phyloP scores from a whole-genome alignment of 257 asterid genomes.

The Solanum pinnatisectum region DNA sequence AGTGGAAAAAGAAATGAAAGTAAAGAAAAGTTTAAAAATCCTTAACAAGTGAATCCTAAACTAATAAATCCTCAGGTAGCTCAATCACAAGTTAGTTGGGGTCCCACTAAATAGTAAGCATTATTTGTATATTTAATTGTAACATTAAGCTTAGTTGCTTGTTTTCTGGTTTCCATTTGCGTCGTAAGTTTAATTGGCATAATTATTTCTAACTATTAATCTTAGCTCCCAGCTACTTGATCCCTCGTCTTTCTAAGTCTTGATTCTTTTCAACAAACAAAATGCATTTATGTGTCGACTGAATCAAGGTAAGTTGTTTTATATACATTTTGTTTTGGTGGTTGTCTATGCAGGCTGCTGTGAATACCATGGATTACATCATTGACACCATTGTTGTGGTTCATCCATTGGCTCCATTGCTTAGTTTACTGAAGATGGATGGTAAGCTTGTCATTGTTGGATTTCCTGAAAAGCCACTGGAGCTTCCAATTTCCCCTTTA shows the following conservation, averaged over 20 bases:
- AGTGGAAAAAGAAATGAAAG: not conserved
- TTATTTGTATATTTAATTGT: not conserved
- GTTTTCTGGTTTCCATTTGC: not conserved
- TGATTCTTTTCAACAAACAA: not conserved
- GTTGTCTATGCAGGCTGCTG: slow-evolving; percentile 30
- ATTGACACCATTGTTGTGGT: slow-evolving; percentile 42
- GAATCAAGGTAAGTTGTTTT: not conserved
- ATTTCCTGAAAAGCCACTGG: slow-evolving; percentile 46
- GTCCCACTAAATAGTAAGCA: not conserved
- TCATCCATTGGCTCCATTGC: slow-evolving; percentile 40
- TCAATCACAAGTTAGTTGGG: not conserved
- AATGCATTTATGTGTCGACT: not conserved
- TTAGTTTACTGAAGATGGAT: slow-evolving; percentile 40
- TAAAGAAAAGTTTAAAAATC: not conserved
- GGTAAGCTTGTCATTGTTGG: slow-evolving; percentile 60
- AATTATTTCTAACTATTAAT: not conserved
- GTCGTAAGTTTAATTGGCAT: not conserved
- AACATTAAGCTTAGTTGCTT: not conserved
- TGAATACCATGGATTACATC: slow-evolving; percentile 53
- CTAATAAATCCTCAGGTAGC: not conserved
- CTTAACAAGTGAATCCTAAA: not conserved
- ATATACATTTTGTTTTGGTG: not conserved
- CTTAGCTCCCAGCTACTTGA: not conserved
- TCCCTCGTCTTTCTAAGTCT: not conserved
- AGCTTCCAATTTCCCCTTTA: slow-evolving; percentile 49